Evolutionary conservation across 1,139 yeast genomes (phyloP).

Genomic region (Debaryomyces coudertii): DNA sequence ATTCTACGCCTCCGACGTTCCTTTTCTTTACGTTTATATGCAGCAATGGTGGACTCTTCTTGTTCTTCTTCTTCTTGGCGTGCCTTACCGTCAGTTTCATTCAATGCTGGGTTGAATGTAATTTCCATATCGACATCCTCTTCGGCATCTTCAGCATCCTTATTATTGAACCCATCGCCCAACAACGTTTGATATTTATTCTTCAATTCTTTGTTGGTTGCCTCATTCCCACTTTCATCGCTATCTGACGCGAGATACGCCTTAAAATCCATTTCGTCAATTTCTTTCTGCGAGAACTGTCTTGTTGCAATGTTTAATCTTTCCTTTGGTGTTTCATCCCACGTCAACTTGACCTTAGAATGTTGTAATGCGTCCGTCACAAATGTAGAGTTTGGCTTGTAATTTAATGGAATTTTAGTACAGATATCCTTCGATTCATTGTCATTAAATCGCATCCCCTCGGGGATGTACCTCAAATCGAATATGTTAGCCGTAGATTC

Average conservation of each 20-base stretch:
- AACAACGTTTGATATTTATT: conserved; percentile 69
- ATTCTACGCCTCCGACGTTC: conserved; percentile 86
- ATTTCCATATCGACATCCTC: conserved; percentile 92
- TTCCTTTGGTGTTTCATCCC: conserved; percentile 98
- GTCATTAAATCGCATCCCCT: conserved; percentile 82
- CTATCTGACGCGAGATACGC: conserved; percentile 93
- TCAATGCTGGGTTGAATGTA: conserved; percentile 89
- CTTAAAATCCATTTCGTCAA: conserved; percentile 94
- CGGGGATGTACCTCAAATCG: conserved; percentile 91
- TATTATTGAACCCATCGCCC: conserved; percentile 47
- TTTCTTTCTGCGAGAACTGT: conserved; percentile 85
- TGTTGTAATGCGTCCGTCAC: conserved; percentile 94
- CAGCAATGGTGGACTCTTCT: conserved; percentile 80
- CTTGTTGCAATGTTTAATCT: conserved; percentile 77
- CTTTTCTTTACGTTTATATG: conserved; percentile 84
- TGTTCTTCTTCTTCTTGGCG: conserved; percentile 39
- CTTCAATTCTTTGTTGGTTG: conserved; percentile 42
- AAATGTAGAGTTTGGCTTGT: conserved; percentile 76
- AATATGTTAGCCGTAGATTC: conserved; percentile 95
- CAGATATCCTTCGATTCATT: conserved; percentile 74
- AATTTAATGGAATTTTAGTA: conserved; percentile 69
- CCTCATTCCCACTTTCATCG: conserved; percentile 55
- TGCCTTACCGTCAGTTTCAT: conserved; percentile 41
- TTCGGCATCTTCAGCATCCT: conserved; percentile 47
- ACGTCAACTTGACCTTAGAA: conserved; percentile 88